Percentiles rank a stretch among this genome's conserved stretches.
phyloP scores from a whole-genome alignment of 352 stramenopile genomes.

The Pythium insidiosum region DNA sequence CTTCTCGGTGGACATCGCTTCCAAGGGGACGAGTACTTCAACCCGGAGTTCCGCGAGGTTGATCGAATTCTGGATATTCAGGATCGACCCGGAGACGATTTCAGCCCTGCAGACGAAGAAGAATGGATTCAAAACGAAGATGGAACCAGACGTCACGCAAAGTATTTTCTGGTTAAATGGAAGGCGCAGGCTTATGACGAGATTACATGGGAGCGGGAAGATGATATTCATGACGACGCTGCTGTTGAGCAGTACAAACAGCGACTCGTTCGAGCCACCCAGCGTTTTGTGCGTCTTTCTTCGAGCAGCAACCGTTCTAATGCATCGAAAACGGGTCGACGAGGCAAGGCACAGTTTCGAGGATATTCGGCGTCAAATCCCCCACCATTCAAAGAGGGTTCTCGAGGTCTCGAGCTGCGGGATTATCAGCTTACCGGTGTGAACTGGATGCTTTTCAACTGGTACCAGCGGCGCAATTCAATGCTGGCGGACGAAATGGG shows the following conservation, averaged over 20 bases:
- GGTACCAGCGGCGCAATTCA: conserved; percentile 95
- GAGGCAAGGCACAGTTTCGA: conserved; percentile 35
- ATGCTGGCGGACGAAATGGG: conserved; percentile 99
- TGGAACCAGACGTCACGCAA: conserved; percentile 23
- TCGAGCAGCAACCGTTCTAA: conserved; percentile 9
- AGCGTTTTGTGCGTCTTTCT: conserved; percentile 44
- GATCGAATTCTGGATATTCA: conserved; percentile 86
- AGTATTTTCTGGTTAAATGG: conserved; percentile 99
- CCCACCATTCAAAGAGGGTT: conserved; percentile 46
- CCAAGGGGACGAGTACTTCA: conserved; percentile 87
- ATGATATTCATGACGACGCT: conserved; percentile 90
- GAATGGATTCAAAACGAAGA: conserved; percentile 13
- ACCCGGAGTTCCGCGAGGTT: conserved; percentile 83
- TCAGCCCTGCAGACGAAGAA: conserved; percentile 41
- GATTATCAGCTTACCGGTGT: conserved; percentile 99
- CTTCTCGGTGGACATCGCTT: conserved; percentile 36
- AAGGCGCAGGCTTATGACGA: conserved; percentile 95
- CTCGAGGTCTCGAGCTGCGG: conserved; percentile 83
- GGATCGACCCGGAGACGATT: conserved; percentile 63
- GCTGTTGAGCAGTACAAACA: conserved; percentile 78
- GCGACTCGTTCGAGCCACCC: conserved; percentile 38
- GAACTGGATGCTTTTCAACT: conserved; percentile 99
- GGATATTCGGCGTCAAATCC: conserved; percentile 54
- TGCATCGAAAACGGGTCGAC: no score
- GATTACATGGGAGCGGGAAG: conserved; percentile 97